phyloP scores from a whole-genome alignment of 495 filamentous ascomycete species.

The Darksidea phi region DNA sequence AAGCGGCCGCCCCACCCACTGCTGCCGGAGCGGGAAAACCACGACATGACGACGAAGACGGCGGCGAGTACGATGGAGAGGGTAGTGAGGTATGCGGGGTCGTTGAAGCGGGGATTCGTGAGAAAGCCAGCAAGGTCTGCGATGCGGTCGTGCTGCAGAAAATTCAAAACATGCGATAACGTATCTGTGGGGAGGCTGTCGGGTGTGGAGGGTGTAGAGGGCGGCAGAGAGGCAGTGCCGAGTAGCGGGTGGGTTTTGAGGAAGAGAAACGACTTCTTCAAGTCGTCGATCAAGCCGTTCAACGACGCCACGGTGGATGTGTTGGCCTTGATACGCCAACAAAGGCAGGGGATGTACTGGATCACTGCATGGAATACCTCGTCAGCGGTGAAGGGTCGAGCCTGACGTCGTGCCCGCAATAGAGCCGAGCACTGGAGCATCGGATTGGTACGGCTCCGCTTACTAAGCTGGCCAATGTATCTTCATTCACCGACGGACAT shows the following conservation, averaged over 20 bases:
- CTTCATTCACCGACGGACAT: too few relatives aligned
- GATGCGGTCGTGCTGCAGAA: constrained; percentile 11
- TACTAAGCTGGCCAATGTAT: too few relatives aligned
- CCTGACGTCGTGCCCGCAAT: too few relatives aligned
- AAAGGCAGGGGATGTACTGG: neutral
- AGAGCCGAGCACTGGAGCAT: too few relatives aligned
- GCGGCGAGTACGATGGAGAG: constrained; percentile 53
- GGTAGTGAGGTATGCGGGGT: constrained; percentile 33
- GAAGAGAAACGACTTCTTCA: constrained; percentile 31
- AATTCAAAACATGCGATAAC: constrained; percentile 3
- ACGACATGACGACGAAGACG: constrained; percentile 60
- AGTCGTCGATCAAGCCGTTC: constrained; percentile 19
- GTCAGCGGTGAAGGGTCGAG: constrained; percentile 9
- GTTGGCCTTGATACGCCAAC: neutral
- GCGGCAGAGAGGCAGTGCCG: constrained; percentile 7
- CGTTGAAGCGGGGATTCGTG: constrained; percentile 26
- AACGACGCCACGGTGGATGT: constrained; percentile 33
- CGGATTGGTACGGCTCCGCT: too few relatives aligned
- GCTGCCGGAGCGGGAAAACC: constrained; percentile 56
- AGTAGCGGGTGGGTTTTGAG: constrained; percentile 26
- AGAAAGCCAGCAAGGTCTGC: constrained; percentile 10
- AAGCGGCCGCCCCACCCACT: constrained; percentile 50
- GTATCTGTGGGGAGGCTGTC: neutral
- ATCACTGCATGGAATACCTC: neutral
- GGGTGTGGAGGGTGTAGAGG: neutral